Evolutionary conservation across 139 green algal species (phyloP), one percentile per base, ranked within the genome.

Genomic region (Microglena sp.): DNA sequence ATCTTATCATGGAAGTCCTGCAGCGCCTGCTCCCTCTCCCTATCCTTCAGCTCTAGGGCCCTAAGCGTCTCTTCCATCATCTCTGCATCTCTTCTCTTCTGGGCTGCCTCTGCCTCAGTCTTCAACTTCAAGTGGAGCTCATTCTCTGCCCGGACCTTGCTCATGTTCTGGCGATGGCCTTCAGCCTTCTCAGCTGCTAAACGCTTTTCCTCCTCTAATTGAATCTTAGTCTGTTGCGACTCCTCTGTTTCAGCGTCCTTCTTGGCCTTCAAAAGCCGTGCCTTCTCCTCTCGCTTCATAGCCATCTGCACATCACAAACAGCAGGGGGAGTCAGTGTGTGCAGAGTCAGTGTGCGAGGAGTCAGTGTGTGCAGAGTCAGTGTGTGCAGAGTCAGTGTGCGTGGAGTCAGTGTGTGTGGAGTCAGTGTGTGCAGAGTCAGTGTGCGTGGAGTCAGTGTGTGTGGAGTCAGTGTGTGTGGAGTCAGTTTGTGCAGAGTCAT

Each of bases 1-100:
- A 74, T 43, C 4, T 27, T 62, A 2, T 22, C 60, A 3, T 62
- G 27, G 67, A 74, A 74, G 5, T 33, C 50, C 35, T 68, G 57
- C 8, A 46, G 33, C 26, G 29, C 50, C 26, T 62, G 44, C 3
- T 63, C 31, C 8, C 67, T 44, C 45, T 67, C 58, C 4, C 26
- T 3, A 22, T 69, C 68, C 29, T 66, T 53, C 53, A 61, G 45
- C 36, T 64, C 68, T 31, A 66, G 28, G 21, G 43, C 45, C 4
- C 7, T 60, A 26, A 36, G 29, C 18, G 53, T 58, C 18, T 53
- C n/a, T 11, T 58, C 7, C 40, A 67, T 67, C 27, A 67, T 22
- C 40, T 67, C 61, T 8, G 35, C 43, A 29, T 67, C 61, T 15
- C 5, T 3, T 43, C 35, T 33, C 35, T 32, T 28, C 61, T 45